phyloP scores from a whole-genome alignment of 768 basidiomycete genomes.

The Clavulina sp. region DNA sequence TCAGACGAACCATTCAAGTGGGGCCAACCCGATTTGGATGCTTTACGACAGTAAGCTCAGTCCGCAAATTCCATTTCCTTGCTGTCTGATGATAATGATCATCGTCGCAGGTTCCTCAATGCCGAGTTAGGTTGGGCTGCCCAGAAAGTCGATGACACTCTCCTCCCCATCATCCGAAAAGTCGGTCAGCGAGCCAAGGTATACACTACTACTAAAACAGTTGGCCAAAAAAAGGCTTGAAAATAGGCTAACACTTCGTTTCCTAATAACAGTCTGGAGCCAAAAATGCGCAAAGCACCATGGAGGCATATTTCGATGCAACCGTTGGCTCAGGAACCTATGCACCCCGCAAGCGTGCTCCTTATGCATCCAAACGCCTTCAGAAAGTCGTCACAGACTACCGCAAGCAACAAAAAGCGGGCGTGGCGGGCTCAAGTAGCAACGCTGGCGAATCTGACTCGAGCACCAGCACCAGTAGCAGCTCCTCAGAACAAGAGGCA shows the following conservation, averaged over 20 bases:
- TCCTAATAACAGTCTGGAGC: conserved; percentile 31
- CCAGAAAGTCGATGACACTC: conserved; percentile 70
- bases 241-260: not conserved
- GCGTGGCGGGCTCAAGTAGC: too few relatives aligned
- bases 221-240: not conserved
- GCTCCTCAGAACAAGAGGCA: too few relatives aligned
- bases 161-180: conserved; percentile 83
- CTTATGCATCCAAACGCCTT: conserved; percentile 70
- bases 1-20: conserved; percentile 93
- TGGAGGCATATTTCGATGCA: conserved; percentile 60
- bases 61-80: conserved; percentile 4
- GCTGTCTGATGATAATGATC: not conserved
- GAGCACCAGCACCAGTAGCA: too few relatives aligned
- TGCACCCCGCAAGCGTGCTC: conserved; percentile 64
- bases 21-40: conserved; percentile 93
- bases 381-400: conserved; percentile 41
- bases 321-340: conserved; percentile 46
- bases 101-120: conserved; percentile 38
- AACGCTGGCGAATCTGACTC: too few relatives aligned
- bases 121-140: conserved; percentile 71
- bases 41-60: conserved; percentile 50
- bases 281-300: conserved; percentile 57
- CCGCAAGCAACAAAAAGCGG: not conserved
- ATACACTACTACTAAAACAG: conserved; percentile 13
- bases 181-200: conserved; percentile 72